Conservation (phyloP, 306 rosid genomes). For the Sindora glabra region DNA sequence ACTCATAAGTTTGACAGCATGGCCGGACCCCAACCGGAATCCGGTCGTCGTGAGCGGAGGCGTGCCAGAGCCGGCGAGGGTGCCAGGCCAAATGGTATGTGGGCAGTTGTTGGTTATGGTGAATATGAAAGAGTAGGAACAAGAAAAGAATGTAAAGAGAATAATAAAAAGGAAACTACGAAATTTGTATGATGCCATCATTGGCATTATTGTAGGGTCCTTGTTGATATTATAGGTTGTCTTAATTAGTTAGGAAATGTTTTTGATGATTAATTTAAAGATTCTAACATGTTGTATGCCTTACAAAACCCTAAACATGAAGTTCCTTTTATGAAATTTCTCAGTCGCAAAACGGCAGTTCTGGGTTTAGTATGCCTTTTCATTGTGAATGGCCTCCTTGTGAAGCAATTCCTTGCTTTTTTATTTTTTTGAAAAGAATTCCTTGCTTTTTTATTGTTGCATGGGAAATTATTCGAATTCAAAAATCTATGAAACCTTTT, state of each 20-base stretch:
- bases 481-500: slow-evolving; percentile 17
- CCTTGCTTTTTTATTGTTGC: slow-evolving; percentile 32
- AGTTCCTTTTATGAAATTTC: slow-evolving; percentile 40
- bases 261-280: slow-evolving; percentile 16
- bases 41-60: slow-evolving; percentile 55
- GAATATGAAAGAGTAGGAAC: slow-evolving; percentile 36
- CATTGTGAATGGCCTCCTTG: slow-evolving; percentile 44
- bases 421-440: too few species aligned
- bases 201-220: slow-evolving; percentile 16
- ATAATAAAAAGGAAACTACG: background rate
- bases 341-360: slow-evolving; percentile 32
- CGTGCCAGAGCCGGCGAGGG: slow-evolving; percentile 57
- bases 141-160: slow-evolving; percentile 13
- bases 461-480: slow-evolving; percentile 24
- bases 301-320: slow-evolving; percentile 10
- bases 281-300: slow-evolving; percentile 18
- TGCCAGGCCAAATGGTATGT: slow-evolving; percentile 79
- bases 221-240: background rate
- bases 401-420: slow-evolving; percentile 81
- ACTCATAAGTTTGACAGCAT: slow-evolving; percentile 35
- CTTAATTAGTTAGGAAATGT: background rate
- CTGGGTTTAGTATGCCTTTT: slow-evolving; percentile 71
- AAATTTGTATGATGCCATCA: slow-evolving; percentile 15
- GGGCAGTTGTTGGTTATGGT: slow-evolving; percentile 70
- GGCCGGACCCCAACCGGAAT: slow-evolving; percentile 45